Conservation (phyloP, 257 asterid genomes). For the Solanum chiquidenum region DNA sequence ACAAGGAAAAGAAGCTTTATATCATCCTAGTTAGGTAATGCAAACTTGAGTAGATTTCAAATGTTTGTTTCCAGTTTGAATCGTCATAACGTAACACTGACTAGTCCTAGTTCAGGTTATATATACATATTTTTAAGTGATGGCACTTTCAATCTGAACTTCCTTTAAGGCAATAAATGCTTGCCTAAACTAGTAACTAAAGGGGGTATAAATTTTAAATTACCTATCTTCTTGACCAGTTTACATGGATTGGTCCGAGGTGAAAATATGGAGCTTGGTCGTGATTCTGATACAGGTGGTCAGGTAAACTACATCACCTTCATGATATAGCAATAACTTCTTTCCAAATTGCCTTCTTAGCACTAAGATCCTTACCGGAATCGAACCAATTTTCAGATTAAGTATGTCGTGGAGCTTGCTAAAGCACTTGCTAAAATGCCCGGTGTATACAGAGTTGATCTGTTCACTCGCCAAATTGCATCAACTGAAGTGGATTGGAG, state of each 20-base stretch:
- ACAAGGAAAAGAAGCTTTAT: slow-evolving; percentile 62
- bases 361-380: not conserved
- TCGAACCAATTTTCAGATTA: slow-evolving; percentile 36
- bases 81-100: not conserved
- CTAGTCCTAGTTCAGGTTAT: not conserved
- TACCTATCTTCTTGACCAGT: slow-evolving; percentile 23
- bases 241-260: slow-evolving; percentile 84
- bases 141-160: not conserved
- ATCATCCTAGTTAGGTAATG: slow-evolving; percentile 60
- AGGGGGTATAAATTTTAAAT: not conserved
- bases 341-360: not conserved
- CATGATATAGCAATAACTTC: not conserved
- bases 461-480: slow-evolving; percentile 68
- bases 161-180: not conserved
- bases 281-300: slow-evolving; percentile 89
- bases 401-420: slow-evolving; percentile 75
- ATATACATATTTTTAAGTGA: not conserved
- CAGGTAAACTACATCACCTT: slow-evolving; percentile 30
- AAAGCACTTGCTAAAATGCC: slow-evolving; percentile 75
- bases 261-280: slow-evolving; percentile 91
- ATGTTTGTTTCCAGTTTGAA: not conserved
- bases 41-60: not conserved
- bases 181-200: not conserved
- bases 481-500: slow-evolving; percentile 86
- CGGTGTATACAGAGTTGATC: slow-evolving; percentile 69